Base-by-base conservation (phyloP, 768 basidiomycete species). In the Pulveroboletus ravenelii region DNA sequence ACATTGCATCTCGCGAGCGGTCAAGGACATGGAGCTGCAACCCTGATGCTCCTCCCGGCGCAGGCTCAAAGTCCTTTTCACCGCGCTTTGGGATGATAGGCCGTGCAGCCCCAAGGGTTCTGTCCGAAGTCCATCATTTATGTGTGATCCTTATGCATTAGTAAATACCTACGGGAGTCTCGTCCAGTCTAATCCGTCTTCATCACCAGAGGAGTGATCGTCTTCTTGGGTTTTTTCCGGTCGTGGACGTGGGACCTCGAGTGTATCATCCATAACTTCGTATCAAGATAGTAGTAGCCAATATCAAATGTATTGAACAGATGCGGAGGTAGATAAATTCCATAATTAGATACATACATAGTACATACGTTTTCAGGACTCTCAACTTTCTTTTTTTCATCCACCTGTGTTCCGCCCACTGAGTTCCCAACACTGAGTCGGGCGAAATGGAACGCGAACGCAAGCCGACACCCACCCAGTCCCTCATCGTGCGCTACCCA, bases 11-110 rank as follows among this genome's bases (percentile, higher is more conserved):
- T 48, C 95, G 72, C 41, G 91, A 80, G 29, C 84, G 78, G 48
- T 89, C 84, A 18, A 98, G 77, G 52, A 90, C 80, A 70, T 91
- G 86, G 25, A 82, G 70, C 62, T 98, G 96, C 12, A 91, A 72
- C 12, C 79, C 81, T 10, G 89, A 85, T 6, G 86, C 88, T 10
- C 80, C 63, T 9, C 72, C 74, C 18, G 72, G 61, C 57, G 75
- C 74, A 2, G 96, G 96, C 65, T 98, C 95, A 57, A 93, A 98
- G 56, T 98, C 94, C 65, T 99, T 98, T 69, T 98, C 96, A 2
- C 96, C 96, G 25, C 96, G 81, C 67, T 90, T 94, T 6, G 96
- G 96, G 45, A 99, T 94, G 6, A 88, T 74, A 3, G 87, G 88
- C 36, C 84, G 78, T 5, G 69, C 60, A 14, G 59, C 58, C 10